phyloP scores from a whole-genome alignment of 257 asterid genomes.

The Scutellaria baicalensis region DNA sequence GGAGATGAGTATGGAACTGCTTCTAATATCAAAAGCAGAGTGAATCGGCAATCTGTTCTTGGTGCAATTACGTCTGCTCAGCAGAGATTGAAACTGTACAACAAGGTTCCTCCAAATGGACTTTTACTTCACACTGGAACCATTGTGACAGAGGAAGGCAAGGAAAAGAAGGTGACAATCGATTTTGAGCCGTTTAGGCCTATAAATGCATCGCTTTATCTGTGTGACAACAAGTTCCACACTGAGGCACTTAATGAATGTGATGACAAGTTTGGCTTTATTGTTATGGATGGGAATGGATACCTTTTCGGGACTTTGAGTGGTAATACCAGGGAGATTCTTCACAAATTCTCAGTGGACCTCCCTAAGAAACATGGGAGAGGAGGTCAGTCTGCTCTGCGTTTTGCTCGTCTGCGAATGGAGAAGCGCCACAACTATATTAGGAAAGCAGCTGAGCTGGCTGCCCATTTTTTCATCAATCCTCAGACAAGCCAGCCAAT shows the following conservation, averaged over 20 bases:
- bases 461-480: slow-evolving; percentile 26
- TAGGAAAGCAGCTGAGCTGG: slow-evolving; percentile 31
- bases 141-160: slow-evolving; percentile 37
- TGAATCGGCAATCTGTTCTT: slow-evolving; percentile 38
- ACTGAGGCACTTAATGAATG: neutral
- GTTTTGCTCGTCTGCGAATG: slow-evolving; percentile 42
- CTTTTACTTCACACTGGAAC: slow-evolving; percentile 40
- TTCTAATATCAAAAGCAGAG: slow-evolving; percentile 36
- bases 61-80: slow-evolving; percentile 44
- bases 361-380: slow-evolving; percentile 43
- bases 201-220: neutral
- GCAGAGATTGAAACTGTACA: slow-evolving; percentile 34
- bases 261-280: slow-evolving; percentile 17
- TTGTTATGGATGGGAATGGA: slow-evolving; percentile 42
- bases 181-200: slow-evolving; percentile 17
- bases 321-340: slow-evolving; percentile 37
- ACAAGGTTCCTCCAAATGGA: slow-evolving; percentile 37
- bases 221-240: neutral
- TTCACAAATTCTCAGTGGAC: slow-evolving; percentile 35
- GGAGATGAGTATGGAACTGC: slow-evolving; percentile 45
- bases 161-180: slow-evolving; percentile 37
- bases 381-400: slow-evolving; percentile 41
- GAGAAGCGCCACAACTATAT: slow-evolving; percentile 42
- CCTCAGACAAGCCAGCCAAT: slow-evolving; percentile 30
- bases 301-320: slow-evolving; percentile 37